Conservation (phyloP, 352 stramenopile species). For the Phytophthora syringae region DNA sequence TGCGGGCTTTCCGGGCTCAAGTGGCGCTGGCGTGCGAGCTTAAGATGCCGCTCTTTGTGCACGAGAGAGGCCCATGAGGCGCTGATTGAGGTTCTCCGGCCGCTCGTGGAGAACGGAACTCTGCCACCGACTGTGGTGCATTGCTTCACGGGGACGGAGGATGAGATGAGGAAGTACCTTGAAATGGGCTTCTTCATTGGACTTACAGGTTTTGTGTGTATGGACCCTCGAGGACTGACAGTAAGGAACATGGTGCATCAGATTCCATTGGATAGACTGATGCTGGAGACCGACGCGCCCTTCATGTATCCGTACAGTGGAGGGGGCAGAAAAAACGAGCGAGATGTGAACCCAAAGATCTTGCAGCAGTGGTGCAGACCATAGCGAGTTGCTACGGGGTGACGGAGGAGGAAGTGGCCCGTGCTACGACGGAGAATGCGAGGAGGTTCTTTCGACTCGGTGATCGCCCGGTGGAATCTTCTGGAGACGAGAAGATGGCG, state of each 20-base stretch:
- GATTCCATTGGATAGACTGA: slow-evolving; percentile 62
- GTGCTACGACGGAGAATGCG: slow-evolving; percentile 56
- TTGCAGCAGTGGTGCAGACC: slow-evolving; percentile 64
- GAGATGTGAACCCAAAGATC: slow-evolving; percentile 73
- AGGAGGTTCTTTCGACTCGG: slow-evolving; percentile 56
- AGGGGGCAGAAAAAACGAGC: slow-evolving; percentile 32
- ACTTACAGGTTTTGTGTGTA: slow-evolving; percentile 75
- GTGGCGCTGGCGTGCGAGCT: slow-evolving; percentile 86
- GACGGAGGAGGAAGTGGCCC: slow-evolving; percentile 47
- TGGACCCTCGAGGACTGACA: slow-evolving; percentile 55
- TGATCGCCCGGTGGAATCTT: slow-evolving; percentile 6
- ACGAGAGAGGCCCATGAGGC: slow-evolving; percentile 77
- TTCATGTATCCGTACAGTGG: slow-evolving; percentile 76
- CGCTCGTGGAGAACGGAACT: slow-evolving; percentile 44
- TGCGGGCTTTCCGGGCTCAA: slow-evolving; percentile 88
- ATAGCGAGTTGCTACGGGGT: slow-evolving; percentile 54
- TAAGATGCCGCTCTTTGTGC: slow-evolving; percentile 94
- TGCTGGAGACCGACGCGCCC: slow-evolving; percentile 81
- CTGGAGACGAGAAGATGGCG: slow-evolving; percentile 7
- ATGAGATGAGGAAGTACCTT: slow-evolving; percentile 62
- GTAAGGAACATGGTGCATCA: slow-evolving; percentile 48
- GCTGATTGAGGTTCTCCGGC: slow-evolving; percentile 59
- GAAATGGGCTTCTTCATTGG: slow-evolving; percentile 76
- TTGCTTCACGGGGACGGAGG: slow-evolving; percentile 72
- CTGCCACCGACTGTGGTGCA: slow-evolving; percentile 72